Evolutionary conservation across 805 yeast genomes (phyloP), one percentile per base, ranked within the genome.

Genomic region (Wickerhamomyces chaumierensis): DNA sequence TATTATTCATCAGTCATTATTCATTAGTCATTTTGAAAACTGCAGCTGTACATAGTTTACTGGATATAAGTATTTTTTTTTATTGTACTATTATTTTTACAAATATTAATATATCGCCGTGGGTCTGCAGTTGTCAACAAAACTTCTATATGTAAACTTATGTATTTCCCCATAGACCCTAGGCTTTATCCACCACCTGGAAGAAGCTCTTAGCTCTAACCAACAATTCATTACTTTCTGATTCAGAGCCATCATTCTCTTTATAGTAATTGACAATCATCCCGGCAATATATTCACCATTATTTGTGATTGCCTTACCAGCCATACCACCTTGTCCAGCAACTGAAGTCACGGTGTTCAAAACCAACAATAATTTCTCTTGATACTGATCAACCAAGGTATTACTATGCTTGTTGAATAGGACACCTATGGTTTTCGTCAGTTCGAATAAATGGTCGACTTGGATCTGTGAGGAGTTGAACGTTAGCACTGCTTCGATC

Each of bases 341-440:
- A 7, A 28, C 36, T 4, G 44, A 36, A 3, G 45, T 28, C 2
- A 42, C 37, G 1, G 45, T 37, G 11, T 35, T 39, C 14, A 53
- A 18, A 13, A 52, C 19, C 0, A 38, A 36, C 4, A 41, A 15
- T 12, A 52, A 14, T 1, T 40, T 45, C 5, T 37, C 34, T 2
- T 39, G 15, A 31, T 51, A 36, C 2, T 47, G 31, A 1, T 6
- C 17, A 8, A 51, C 18, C 2, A 48, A 18, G 17, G 34, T 36
- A 1, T 45, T 42, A 2, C 52, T 45, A 8, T 41, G 32, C 19
- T 46, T 37, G 31, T 44, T 46, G 1, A 53, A 35, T 8, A 54
- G 31, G 0, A 54, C 47, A 32, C 55, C 58, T 9, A 52, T 29
- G 0, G 57, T 48, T 40, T 53, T 54, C 3, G 54, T 50, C 23